Conservation (phyloP, 805 yeast genomes). For the Zygotorulaspora chibaensis region DNA sequence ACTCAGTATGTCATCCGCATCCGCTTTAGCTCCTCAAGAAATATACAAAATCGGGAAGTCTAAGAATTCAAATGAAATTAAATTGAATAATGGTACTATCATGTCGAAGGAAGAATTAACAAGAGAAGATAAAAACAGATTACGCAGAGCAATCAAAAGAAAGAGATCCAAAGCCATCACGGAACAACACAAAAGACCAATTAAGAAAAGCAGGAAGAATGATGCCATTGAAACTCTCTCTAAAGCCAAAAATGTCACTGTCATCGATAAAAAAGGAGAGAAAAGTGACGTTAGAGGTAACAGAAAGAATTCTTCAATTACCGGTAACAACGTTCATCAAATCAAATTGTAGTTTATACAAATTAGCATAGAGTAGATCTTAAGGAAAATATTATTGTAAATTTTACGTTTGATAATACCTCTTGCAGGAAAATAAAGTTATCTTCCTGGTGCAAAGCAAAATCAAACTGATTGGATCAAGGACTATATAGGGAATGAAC, state of each 20-base stretch:
- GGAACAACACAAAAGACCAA: slow-evolving; percentile 34
- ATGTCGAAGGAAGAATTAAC: slow-evolving; percentile 77
- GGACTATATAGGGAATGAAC: no score
- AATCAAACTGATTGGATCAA: no score
- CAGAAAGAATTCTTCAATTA: slow-evolving; percentile 39
- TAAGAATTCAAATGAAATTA: slow-evolving; percentile 55
- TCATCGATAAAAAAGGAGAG: slow-evolving; percentile 72
- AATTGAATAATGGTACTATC: slow-evolving; percentile 71
- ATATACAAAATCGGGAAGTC: slow-evolving; percentile 54
- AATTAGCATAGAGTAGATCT: neutral
- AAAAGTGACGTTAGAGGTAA: slow-evolving; percentile 71
- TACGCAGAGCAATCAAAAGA: slow-evolving; percentile 83
- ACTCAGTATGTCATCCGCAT: slow-evolving; percentile 64
- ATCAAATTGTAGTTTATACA: slow-evolving; percentile 5
- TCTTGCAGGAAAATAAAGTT: neutral
- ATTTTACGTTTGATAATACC: neutral
- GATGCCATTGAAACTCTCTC: slow-evolving; percentile 66
- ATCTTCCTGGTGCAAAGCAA: neutral
- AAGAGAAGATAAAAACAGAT: slow-evolving; percentile 79
- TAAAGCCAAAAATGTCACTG: slow-evolving; percentile 70
- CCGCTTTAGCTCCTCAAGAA: slow-evolving; percentile 92
- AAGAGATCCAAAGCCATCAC: slow-evolving; percentile 54
- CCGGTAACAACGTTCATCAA: slow-evolving; percentile 2
- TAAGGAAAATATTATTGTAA: neutral
- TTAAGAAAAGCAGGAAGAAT: slow-evolving; percentile 51